Conservation (phyloP, 352 stramenopile genomes). For the Aphanomyces invadans region DNA sequence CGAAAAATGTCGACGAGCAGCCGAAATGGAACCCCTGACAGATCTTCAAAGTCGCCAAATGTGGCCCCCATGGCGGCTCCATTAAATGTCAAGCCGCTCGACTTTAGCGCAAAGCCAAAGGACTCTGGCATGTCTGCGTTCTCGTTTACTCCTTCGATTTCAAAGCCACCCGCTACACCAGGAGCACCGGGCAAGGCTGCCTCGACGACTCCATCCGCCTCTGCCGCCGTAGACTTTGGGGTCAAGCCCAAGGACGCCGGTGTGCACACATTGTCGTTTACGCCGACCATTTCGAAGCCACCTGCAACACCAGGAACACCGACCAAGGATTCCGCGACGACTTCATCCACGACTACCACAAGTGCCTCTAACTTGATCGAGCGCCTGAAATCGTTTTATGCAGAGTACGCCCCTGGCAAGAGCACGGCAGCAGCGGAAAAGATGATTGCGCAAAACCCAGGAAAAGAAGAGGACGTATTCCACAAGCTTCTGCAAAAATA, state of each 20-base stretch:
- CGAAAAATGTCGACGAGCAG: constrained; percentile 17
- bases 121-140: background rate
- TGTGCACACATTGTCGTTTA: background rate
- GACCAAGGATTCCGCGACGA: too few relatives aligned
- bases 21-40: background rate
- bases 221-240: background rate
- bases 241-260: background rate
- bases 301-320: background rate
- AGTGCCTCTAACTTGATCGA: background rate
- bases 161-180: background rate
- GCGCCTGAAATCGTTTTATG: constrained; percentile 11
- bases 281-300: background rate
- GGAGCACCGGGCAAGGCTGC: too few relatives aligned
- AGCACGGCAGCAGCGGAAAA: background rate
- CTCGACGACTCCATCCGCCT: background rate
- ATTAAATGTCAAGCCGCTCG: background rate
- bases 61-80: background rate
- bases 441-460: background rate
- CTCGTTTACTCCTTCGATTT: background rate
- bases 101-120: constrained; percentile 8
- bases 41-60: background rate
- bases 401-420: constrained; percentile 3
- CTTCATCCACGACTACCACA: background rate
- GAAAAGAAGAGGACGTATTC: constrained; percentile 10
- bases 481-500: constrained; percentile 10